Evolutionary conservation across 306 rosid species (phyloP).

Genomic region (Casuarina glauca): DNA sequence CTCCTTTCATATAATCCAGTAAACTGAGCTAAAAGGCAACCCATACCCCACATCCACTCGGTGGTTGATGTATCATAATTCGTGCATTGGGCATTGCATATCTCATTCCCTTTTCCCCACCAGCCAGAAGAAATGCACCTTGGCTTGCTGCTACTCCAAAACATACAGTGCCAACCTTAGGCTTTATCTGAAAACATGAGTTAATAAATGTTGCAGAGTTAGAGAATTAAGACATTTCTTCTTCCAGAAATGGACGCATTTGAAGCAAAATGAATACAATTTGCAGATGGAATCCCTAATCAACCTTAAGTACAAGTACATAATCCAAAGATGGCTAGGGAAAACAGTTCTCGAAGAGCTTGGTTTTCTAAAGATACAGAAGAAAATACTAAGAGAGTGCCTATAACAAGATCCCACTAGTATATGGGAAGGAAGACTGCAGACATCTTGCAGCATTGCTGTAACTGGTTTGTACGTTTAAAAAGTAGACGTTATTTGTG

Average conservation of each 20-base stretch:
- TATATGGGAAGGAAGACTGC: conserved; percentile 7
- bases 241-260: conserved; percentile 17
- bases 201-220: conserved; percentile 21
- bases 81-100: conserved; percentile 97
- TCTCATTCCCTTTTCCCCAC: conserved; percentile 99
- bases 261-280: neutral
- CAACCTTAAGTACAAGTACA: neutral
- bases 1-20: conserved; percentile 16
- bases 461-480: neutral
- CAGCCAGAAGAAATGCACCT: conserved; percentile 97
- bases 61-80: conserved; percentile 97
- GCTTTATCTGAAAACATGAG: conserved; percentile 73
- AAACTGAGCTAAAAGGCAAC: conserved; percentile 6
- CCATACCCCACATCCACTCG: conserved; percentile 87
- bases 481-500: neutral
- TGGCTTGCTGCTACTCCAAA: conserved; percentile 98
- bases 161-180: conserved; percentile 93
- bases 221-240: conserved; percentile 2
- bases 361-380: neutral
- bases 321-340: neutral
- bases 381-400: neutral
- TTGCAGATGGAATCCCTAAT: neutral
- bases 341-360: neutral
- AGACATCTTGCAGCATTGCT: neutral
- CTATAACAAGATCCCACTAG: conserved; percentile 1